phyloP scores from a whole-genome alignment of 768 basidiomycete species.

The Boletus coccyginus region DNA sequence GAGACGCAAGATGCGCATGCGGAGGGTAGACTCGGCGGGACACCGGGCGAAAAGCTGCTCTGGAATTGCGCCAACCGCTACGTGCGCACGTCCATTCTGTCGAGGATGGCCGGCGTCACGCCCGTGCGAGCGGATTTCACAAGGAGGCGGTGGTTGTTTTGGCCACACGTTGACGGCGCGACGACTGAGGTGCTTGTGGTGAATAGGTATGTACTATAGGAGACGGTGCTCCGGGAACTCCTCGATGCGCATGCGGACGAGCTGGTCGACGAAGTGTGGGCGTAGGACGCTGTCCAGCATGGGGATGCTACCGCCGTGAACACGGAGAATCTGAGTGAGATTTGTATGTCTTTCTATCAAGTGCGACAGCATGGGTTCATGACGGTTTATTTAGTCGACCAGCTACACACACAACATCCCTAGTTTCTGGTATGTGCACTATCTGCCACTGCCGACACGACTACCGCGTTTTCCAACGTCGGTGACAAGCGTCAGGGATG shows the following conservation, averaged over 20 bases:
- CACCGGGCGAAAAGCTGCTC: no score
- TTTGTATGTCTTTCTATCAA: conserved; percentile 46
- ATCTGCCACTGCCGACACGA: conserved; percentile 64
- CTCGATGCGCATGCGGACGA: conserved; percentile 40
- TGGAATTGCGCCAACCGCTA: conserved; percentile 75
- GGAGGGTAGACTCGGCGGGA: conserved; percentile 10
- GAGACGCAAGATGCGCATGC: conserved; percentile 12
- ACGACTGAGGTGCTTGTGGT: background rate
- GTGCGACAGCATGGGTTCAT: background rate
- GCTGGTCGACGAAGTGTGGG: conserved; percentile 72
- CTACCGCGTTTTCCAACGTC: conserved; percentile 46
- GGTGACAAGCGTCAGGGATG: conserved; percentile 41
- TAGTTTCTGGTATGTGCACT: conserved; percentile 62
- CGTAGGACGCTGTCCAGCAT: conserved; percentile 80
- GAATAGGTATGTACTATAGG: conserved; percentile 61
- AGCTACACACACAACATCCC: conserved; percentile 76
- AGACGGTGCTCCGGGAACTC: conserved; percentile 57
- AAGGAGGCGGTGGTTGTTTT: conserved; percentile 64
- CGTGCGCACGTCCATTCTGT: conserved; percentile 25
- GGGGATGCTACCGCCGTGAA: conserved; percentile 84
- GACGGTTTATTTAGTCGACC: conserved; percentile 52
- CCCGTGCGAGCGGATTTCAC: conserved; percentile 84
- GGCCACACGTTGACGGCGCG: background rate
- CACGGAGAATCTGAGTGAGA: conserved; percentile 45
- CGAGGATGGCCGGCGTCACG: conserved; percentile 44